Evolutionary conservation across 148 eudicot genomes (phyloP), one percentile per base, ranked within the genome.

Genomic region (Vaccinium corymbosum): DNA sequence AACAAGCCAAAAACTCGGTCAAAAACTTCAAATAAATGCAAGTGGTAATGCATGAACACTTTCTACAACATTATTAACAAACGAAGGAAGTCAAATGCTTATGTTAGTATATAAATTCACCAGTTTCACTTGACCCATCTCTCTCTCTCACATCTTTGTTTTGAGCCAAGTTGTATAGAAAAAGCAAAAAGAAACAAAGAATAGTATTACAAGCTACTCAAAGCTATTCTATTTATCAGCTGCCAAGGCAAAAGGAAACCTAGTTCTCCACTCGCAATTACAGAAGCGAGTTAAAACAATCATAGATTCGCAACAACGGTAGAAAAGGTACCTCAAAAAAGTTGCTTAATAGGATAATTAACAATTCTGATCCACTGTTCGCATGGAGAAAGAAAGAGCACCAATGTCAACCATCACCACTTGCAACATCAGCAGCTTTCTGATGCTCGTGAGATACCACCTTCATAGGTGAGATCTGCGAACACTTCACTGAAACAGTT

Each of bases 381-480:
- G 32, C 22, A 73, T 76, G 79, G 16, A 50, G 29, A 50, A 29
- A 74, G 52, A 8, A 52, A 38, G 52, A 74, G 78, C 78, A 74
- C 51, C 78, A 74, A 76, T 22, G 49, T 76, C 50, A 76, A 10
- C 56, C 32, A 76, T 76, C 79, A 49, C 56, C 79, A 49, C 53
- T 49, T 48, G 79, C 55, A 46, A 50, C 35, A 76, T 76, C 35
- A 22, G 79, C 35, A 76, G 56, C 57, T 20, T 49, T 76, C 79
- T n/a, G 79, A 3, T 49, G 7, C 79, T 76, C 57, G 17, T n/a
- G 13, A n/a, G 19, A 17, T 74, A 46, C 78, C n/a, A 19, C n/a
- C 57, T 35, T 76, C 51, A 50, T 32, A 49, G 56, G 79, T n/a
- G 79, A 76, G 56, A 52, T 49, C n/a, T 49, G 79, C 79, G 29